Base-by-base conservation (phyloP, 768 basidiomycete genomes). In the Pholiota microspora region DNA sequence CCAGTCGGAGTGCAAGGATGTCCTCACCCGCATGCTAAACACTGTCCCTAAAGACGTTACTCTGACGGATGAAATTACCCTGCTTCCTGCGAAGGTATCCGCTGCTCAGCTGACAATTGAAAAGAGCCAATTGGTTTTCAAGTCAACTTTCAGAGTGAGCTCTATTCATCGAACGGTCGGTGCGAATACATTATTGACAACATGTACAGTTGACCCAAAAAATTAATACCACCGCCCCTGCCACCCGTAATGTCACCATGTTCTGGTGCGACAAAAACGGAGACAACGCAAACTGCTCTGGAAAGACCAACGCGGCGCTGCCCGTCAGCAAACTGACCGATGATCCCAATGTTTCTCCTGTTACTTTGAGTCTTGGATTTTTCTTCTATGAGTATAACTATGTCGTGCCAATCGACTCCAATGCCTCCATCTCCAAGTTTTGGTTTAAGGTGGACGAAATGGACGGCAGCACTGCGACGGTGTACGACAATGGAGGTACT, bases 391-490 rank as follows among this genome's bases (percentile, higher is more conserved):
- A 73, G 58, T 80, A 77, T 64, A 64, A 74, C 51, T 78, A 77
- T 56, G 62, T 75, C n/a, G 74, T 74, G 4, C 73, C 73, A 2
- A 68, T 79, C 53, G 62, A 74, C 59, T 56, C 71, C 6, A 54
- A 69, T 4, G 64, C 63, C 7, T 78, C 77, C n/a, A 70, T 81
- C 49, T 71, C 76, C 28, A 75, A 73, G 29, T 79, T 79, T 62
- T 79, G 77, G 77, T 81, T 81, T 61, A 66, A 71, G 24, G 73
- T 79, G 6, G 71, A 79, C 55, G 77, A 79, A 55, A 69, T 71
- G 25, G 67, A 77, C 55, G 78, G 77, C 9, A 73, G 68, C 34
- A 62, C 64, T 0, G 52, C 69, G 6, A 70, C 70, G 1, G 64
- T 62, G 1, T 71, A 76, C 52, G 68, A 77, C 32, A 79, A 79